Percentiles rank a stretch among this genome's conserved stretches.
Evolutionary conservation across 2,329 filamentous ascomycete species (phyloP).

Genomic region (Rhinocladiella similis): DNA sequence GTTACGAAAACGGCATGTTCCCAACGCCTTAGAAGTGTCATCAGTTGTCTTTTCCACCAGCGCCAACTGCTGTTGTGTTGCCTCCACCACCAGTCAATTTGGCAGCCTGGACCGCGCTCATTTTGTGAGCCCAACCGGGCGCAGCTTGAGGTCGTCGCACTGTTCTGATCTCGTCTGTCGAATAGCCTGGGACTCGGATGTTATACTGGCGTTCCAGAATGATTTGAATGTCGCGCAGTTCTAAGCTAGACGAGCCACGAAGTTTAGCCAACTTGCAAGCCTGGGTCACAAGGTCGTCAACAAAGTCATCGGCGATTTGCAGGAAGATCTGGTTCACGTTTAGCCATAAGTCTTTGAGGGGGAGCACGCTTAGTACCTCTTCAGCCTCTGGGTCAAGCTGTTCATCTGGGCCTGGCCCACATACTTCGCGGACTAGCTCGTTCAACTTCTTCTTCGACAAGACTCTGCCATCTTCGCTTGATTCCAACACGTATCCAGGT

Average conservation of each 20-base stretch:
- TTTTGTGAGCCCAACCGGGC: slow-evolving; percentile 89
- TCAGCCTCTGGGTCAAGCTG: slow-evolving; percentile 88
- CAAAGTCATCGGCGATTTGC: slow-evolving; percentile 87
- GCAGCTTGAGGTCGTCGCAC: slow-evolving; percentile 91
- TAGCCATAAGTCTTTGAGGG: not conserved
- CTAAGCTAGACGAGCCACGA: slow-evolving; percentile 83
- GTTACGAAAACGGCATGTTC: not conserved
- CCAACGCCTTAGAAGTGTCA: slow-evolving; percentile 8
- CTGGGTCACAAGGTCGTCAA: slow-evolving; percentile 83
- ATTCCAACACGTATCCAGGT: slow-evolving; percentile 82
- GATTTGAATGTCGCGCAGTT: slow-evolving; percentile 82
- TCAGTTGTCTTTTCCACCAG: slow-evolving; percentile 17
- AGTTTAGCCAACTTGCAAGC: slow-evolving; percentile 93
- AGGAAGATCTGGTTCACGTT: slow-evolving; percentile 68
- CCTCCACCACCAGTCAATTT: slow-evolving; percentile 27
- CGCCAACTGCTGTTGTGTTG: slow-evolving; percentile 4
- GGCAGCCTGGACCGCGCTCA: slow-evolving; percentile 82
- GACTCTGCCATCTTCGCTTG: slow-evolving; percentile 79
- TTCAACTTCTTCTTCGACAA: slow-evolving; percentile 98
- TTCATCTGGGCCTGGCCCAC: slow-evolving; percentile 70
- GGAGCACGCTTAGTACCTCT: slow-evolving; percentile 64
- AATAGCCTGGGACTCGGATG: slow-evolving; percentile 90
- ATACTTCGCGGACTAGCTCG: slow-evolving; percentile 90
- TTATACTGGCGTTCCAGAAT: slow-evolving; percentile 84
- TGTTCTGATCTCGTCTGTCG: slow-evolving; percentile 88